Conservation (phyloP, 2,329 filamentous ascomycete genomes). For the Grosmannia serpens region DNA sequence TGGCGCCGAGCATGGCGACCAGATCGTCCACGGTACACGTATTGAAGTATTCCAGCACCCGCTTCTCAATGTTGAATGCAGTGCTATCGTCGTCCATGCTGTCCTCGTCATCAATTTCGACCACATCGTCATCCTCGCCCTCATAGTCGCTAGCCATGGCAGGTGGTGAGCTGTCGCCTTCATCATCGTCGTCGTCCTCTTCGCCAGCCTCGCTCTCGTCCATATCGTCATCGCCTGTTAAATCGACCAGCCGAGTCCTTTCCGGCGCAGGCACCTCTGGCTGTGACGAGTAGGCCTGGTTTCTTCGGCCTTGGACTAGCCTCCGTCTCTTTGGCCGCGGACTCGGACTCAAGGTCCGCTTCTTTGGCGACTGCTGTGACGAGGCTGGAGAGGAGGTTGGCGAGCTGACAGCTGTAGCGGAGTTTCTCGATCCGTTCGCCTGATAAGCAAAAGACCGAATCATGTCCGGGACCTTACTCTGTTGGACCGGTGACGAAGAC, state of each 20-base stretch:
- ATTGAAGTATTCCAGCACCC: slow-evolving; percentile 73
- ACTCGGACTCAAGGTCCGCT: slow-evolving; percentile 5
- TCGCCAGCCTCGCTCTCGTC: slow-evolving; percentile 25
- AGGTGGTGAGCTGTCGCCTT: neutral
- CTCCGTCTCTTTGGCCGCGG: slow-evolving; percentile 15
- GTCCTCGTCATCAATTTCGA: slow-evolving; percentile 8
- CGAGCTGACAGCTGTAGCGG: neutral
- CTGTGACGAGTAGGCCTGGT: slow-evolving; percentile 10
- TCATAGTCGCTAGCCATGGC: slow-evolving; percentile 21
- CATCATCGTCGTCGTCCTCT: slow-evolving; percentile 23
- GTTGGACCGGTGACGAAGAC: neutral
- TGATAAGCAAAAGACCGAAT: slow-evolving; percentile 12
- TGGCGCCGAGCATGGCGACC: slow-evolving; percentile 62
- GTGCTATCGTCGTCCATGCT: slow-evolving; percentile 1
- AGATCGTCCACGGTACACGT: slow-evolving; percentile 64
- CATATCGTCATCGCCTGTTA: slow-evolving; percentile 16
- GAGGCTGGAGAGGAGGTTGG: neutral
- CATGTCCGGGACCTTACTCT: slow-evolving; percentile 7
- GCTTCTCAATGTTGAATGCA: slow-evolving; percentile 15
- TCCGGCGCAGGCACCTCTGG: slow-evolving; percentile 13
- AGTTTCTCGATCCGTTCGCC: neutral
- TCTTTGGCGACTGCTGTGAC: slow-evolving; percentile 7
- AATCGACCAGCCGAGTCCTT: neutral
- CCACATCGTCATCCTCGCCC: slow-evolving; percentile 8
- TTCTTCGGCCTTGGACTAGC: slow-evolving; percentile 17